Base-by-base conservation (phyloP, 441 rosid species). In the Erodium chrysanthum region DNA sequence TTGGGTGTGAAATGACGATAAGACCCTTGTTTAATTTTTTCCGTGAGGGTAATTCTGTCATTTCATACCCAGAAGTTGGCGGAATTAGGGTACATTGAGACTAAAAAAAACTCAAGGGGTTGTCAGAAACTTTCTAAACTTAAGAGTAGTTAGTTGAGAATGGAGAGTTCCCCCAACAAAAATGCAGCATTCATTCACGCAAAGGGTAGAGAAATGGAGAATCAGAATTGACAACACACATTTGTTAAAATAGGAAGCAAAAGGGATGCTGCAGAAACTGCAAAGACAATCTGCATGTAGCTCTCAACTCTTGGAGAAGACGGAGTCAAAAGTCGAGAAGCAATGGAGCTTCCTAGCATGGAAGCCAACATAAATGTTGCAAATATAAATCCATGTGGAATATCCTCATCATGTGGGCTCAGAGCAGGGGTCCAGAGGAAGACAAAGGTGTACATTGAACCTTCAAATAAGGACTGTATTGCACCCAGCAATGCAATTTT, bases 381-480 rank as follows among this genome's bases (percentile, higher is more conserved):
- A 77, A 93, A 93, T 66, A 93, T 94, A 81, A 94, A 94, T 74
- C 97, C 97, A 73, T 94, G 97, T 66, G 98, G 98, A 74, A 94
- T 94, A 0, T 94, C 96, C 85, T 94, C 97, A 0, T 84, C 90
- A 59, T 84, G 86, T 21, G 98, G 96, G 82, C 98, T 91, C 72
- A 94, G 74, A 67, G 96, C 92, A 66, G 96, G 97, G 66, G 98
- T 91, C 98, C 98, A 94, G 18, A 94, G 93, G 82, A 94, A 94
- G 58, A 94, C 97, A 70, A 94, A 94, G 73, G 97, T 94, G 81
- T 94, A 94, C 98, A 94, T 94, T 69, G 97, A 93, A 66, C 98
- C 98, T 80, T 93, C 98, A 79, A 93, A 91, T 50, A 93, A 83
- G 56, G 97, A 93, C 79, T 93, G 98, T 68, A 93, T 93, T 21